These are phyloP conservation scores for Botrytis hyacinthi DNA, from an alignment of 2,329 filamentous ascomycete species.

Conservation along the genomic window DNA sequence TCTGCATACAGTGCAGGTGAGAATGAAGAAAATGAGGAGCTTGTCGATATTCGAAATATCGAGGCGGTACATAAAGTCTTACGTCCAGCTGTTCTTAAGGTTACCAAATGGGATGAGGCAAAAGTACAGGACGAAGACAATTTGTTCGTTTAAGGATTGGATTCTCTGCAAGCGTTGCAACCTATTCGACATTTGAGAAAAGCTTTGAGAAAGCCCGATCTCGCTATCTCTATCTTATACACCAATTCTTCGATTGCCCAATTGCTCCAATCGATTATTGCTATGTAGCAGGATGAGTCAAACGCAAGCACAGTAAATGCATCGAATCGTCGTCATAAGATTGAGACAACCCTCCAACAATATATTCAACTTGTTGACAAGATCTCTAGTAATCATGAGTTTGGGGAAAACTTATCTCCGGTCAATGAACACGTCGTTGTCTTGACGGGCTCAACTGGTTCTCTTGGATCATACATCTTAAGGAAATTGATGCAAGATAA, in stretches of 20 bases:
- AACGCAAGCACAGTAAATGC: neutral
- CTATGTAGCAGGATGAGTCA: neutral
- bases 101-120: neutral
- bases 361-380: neutral
- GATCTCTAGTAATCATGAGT: neutral
- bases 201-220: neutral
- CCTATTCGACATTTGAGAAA: conserved; percentile 10
- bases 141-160: conserved; percentile 20
- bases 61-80: neutral
- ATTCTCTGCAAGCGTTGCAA: conserved; percentile 21
- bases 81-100: neutral
- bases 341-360: conserved; percentile 9
- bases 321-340: neutral
- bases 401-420: neutral
- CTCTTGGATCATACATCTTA: conserved; percentile 49
- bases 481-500: conserved; percentile 38
- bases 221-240: neutral
- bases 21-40: neutral
- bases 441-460: conserved; percentile 51
- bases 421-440: conserved; percentile 30
- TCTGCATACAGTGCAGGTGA: neutral
- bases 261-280: neutral
- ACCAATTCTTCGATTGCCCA: conserved; percentile 9
- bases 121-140: conserved; percentile 4
- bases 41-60: neutral